Percentiles rank a stretch among this genome's conserved stretches.
These are phyloP conservation scores for Phytophthora sojae DNA, from an alignment of 352 stramenopile species.

Conservation along the genomic window DNA sequence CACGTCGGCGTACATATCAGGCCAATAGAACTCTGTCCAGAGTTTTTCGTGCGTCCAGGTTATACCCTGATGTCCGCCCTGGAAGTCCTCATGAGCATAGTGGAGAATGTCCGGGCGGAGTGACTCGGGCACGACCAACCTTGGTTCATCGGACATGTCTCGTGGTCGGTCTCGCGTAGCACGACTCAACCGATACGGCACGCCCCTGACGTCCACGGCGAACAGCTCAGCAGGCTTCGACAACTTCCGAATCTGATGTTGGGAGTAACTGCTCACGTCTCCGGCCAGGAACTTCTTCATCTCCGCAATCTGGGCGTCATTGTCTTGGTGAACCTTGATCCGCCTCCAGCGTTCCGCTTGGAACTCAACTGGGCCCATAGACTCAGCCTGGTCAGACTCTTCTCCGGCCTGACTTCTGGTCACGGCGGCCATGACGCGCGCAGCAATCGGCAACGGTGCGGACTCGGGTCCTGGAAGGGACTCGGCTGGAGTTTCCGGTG, in stretches of 20 bases:
- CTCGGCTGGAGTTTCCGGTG: background rate
- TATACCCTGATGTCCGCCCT: background rate
- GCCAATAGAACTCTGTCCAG: background rate
- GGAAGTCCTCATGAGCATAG: background rate
- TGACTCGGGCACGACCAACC: background rate
- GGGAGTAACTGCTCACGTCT: background rate
- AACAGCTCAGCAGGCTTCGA: background rate
- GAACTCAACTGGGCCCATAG: background rate
- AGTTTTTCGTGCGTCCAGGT: background rate
- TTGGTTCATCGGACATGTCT: background rate
- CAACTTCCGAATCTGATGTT: background rate
- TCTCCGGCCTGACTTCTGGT: background rate
- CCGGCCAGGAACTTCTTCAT: slow-evolving; percentile 9
- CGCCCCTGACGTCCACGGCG: background rate
- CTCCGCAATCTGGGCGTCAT: background rate
- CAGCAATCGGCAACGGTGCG: background rate
- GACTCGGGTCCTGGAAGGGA: background rate
- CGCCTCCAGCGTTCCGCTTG: slow-evolving; percentile 10
- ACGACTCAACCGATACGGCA: background rate
- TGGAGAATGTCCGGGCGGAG: background rate
- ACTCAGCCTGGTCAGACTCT: accelerated
- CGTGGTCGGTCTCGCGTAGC: background rate
- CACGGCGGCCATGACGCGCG: background rate
- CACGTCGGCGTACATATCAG: background rate
- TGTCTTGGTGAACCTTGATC: slow-evolving; percentile 2